Evolutionary conservation across 257 asterid genomes (phyloP).

Genomic region (Solanum tacnaense): DNA sequence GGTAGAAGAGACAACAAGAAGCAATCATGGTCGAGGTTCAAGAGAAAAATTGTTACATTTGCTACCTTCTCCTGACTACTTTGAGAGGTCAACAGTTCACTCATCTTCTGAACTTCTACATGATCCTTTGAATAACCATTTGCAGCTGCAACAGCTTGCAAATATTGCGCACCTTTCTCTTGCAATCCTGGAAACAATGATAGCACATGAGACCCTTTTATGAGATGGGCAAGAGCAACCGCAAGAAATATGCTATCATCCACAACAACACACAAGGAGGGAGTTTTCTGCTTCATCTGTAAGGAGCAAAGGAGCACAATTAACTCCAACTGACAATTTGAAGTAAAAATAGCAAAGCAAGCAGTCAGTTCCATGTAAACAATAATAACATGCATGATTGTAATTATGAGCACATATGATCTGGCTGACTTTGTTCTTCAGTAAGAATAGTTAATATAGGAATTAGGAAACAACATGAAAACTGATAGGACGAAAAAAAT

Average conservation of each 20-base stretch:
- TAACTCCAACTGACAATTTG: background rate
- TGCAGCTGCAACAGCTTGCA: conserved; percentile 51
- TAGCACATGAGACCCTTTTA: conserved; percentile 52
- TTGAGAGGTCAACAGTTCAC: conserved; percentile 31
- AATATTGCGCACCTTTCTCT: conserved; percentile 49
- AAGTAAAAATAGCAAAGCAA: background rate
- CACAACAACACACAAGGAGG: conserved; percentile 60
- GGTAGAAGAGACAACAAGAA: background rate
- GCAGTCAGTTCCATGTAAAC: background rate
- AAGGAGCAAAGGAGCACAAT: conserved; percentile 4
- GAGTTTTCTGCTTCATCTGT: conserved; percentile 50
- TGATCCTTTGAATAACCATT: conserved; percentile 58
- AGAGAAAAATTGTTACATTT: background rate
- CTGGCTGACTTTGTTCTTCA: background rate
- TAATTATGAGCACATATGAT: background rate
- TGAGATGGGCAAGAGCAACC: conserved; percentile 43
- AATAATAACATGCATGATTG: background rate
- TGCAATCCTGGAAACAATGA: conserved; percentile 79
- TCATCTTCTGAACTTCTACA: conserved; percentile 30
- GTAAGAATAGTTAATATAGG: background rate
- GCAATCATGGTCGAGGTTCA: background rate
- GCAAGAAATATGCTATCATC: conserved; percentile 85
- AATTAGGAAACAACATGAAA: background rate
- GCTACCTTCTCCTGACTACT: conserved; percentile 52
- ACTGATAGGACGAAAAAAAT: background rate